Evolutionary conservation across 75 land plant species (phyloP).

Genomic region (Picea glauca): DNA sequence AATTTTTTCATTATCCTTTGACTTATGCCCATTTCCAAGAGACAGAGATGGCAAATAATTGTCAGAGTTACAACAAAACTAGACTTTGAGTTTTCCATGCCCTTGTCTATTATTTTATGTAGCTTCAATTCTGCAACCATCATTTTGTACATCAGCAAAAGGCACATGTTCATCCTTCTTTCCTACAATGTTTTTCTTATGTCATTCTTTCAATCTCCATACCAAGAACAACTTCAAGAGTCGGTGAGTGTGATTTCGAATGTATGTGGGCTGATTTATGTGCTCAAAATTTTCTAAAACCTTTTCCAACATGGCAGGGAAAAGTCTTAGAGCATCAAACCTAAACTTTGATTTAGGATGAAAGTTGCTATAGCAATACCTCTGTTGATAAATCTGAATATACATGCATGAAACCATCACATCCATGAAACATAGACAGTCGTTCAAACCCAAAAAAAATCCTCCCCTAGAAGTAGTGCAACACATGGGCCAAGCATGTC

Average conservation of each 20-base stretch:
- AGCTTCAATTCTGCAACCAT: constrained; percentile 10
- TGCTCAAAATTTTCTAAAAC: too few relatives aligned
- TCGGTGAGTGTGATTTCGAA: constrained; percentile 2
- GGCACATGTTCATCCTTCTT: constrained; percentile 13
- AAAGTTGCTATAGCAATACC: too few relatives aligned
- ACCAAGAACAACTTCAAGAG: constrained; percentile 17
- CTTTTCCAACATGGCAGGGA: too few relatives aligned
- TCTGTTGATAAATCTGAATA: too few relatives aligned
- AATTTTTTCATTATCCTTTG: constrained; percentile 20
- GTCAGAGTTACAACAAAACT: constrained; percentile 9
- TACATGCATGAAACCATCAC: too few relatives aligned
- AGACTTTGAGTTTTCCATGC: not conserved
- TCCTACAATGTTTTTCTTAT: not conserved
- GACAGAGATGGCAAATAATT: constrained; percentile 25
- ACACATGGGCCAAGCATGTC: too few relatives aligned
- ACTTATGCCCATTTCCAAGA: constrained; percentile 23
- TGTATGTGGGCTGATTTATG: too few relatives aligned
- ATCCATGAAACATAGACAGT: too few relatives aligned
- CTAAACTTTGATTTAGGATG: too few relatives aligned
- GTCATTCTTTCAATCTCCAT: constrained; percentile 18
- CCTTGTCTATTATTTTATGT: constrained; percentile 7
- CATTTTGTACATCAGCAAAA: constrained; percentile 8
- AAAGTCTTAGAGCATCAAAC: too few relatives aligned
- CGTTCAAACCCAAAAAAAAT: too few relatives aligned
- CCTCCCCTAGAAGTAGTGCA: too few relatives aligned